Evolutionary conservation across 208 protist genomes (phyloP).

Genomic region (Phytomonas francai): DNA sequence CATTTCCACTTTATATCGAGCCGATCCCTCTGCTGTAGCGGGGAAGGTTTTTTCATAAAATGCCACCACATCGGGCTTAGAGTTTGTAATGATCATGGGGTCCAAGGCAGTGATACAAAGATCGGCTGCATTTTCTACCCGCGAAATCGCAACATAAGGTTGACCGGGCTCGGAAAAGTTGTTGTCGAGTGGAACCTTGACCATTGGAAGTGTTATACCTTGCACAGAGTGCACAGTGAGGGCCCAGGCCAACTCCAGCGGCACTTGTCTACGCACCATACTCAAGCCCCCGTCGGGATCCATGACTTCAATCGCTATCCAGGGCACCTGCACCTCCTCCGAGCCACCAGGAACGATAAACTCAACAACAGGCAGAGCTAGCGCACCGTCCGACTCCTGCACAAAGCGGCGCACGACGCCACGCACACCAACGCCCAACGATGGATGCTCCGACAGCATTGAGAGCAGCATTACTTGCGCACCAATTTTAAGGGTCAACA

Average conservation of each 20-base stretch:
- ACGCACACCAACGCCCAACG: constrained; percentile 27
- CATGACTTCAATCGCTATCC: constrained; percentile 29
- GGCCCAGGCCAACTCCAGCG: constrained; percentile 90
- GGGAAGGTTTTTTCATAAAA: constrained; percentile 19
- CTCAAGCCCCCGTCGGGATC: constrained; percentile 21
- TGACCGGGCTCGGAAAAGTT: constrained; percentile 58
- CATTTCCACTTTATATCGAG: neutral
- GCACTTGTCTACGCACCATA: constrained; percentile 62
- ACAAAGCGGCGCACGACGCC: constrained; percentile 25
- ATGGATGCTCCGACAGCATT: constrained; percentile 24
- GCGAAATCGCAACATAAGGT: constrained; percentile 73
- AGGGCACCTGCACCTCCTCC: constrained; percentile 42
- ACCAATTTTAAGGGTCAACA: constrained; percentile 50
- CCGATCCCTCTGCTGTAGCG: neutral
- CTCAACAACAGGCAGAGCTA: constrained; percentile 42
- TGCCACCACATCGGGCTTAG: constrained; percentile 10
- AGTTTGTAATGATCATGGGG: constrained; percentile 11
- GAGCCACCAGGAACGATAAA: constrained; percentile 21
- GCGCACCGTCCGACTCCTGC: constrained; percentile 13
- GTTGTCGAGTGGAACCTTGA: constrained; percentile 45
- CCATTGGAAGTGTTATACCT: constrained; percentile 80
- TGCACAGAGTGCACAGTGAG: constrained; percentile 94
- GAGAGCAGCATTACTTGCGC: constrained; percentile 71
- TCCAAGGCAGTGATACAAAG: constrained; percentile 27
- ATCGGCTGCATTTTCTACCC: constrained; percentile 29